These are phyloP conservation scores for Ampelocalamus luodianensis DNA, from an alignment of 176 grass and related monocot species.

Conservation along the genomic window DNA sequence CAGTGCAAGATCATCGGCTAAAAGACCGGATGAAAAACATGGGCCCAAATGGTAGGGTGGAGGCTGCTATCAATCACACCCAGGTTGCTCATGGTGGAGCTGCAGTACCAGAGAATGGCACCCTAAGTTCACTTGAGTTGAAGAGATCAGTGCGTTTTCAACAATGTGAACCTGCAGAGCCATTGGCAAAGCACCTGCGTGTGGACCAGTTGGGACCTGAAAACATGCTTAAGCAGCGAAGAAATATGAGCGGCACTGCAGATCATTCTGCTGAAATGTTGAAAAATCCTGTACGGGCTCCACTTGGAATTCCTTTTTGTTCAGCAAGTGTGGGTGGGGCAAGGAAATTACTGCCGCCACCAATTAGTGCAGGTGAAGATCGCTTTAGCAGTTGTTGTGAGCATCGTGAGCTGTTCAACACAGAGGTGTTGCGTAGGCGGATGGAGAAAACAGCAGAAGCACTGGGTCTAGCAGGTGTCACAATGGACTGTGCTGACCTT, in stretches of 20 bases:
- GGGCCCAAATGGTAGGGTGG: slow-evolving; percentile 44
- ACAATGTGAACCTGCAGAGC: slow-evolving; percentile 49
- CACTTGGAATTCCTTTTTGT: slow-evolving; percentile 80
- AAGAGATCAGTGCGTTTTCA: slow-evolving; percentile 53
- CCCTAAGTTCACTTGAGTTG: slow-evolving; percentile 45
- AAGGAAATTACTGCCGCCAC: slow-evolving; percentile 31
- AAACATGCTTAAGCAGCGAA: slow-evolving; percentile 37
- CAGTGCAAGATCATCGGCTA: slow-evolving; percentile 42
- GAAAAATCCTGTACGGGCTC: slow-evolving; percentile 58
- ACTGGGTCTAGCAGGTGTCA: slow-evolving; percentile 64
- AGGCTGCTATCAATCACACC: slow-evolving; percentile 42
- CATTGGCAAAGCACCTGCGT: slow-evolving; percentile 52
- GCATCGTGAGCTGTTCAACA: slow-evolving; percentile 48
- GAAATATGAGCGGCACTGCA: slow-evolving; percentile 38
- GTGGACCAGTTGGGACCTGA: slow-evolving; percentile 40
- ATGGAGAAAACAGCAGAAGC: slow-evolving; percentile 81
- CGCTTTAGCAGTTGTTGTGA: slow-evolving; percentile 59
- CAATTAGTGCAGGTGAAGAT: slow-evolving; percentile 39
- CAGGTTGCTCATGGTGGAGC: slow-evolving; percentile 34
- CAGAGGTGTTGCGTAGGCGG: slow-evolving; percentile 55
- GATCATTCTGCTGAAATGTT: slow-evolving; percentile 35
- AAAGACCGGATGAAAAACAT: slow-evolving; percentile 50
- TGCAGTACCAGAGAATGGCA: slow-evolving; percentile 52
- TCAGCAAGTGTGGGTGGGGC: slow-evolving; percentile 63
- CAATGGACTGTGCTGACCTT: slow-evolving; percentile 73